Evolutionary conservation across 2,329 filamentous ascomycete genomes (phyloP).

Genomic region (Pestalotiopsis fici): DNA sequence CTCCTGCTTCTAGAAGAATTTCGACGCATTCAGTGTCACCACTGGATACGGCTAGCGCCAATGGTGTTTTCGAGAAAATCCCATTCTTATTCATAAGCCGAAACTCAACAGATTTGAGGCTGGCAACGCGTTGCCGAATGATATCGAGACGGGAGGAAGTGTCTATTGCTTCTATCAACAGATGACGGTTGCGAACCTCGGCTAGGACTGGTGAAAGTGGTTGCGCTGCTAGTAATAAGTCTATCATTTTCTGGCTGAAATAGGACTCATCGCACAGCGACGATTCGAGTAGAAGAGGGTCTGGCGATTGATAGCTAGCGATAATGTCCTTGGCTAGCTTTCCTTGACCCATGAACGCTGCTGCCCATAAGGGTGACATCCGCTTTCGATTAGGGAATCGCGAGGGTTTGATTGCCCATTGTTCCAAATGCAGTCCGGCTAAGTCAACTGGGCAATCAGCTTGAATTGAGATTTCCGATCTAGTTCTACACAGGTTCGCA

Average conservation of each 20-base stretch:
- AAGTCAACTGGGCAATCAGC: too few species aligned
- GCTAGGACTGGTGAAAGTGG: background rate
- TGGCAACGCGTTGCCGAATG: background rate
- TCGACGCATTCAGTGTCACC: background rate
- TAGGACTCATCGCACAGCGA: background rate
- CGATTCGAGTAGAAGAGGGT: background rate
- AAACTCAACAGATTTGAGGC: background rate
- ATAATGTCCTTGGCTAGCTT: background rate
- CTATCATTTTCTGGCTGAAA: background rate
- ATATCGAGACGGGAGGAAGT: background rate
- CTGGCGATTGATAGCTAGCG: background rate
- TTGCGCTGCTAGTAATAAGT: background rate
- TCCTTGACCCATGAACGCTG: background rate
- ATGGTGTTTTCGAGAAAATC: background rate
- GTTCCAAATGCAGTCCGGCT: too few species aligned
- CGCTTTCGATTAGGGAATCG: too few species aligned
- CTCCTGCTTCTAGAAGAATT: background rate
- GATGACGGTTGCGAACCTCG: background rate
- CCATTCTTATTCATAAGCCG: background rate
- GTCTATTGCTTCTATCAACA: background rate
- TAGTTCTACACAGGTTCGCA: too few species aligned
- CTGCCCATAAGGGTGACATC: background rate
- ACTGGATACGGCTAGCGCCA: too few species aligned
- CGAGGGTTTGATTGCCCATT: too few species aligned
- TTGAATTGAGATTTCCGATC: too few species aligned